Conservation (phyloP, 75 land plant genomes). For the Cryptomeria japonica region DNA sequence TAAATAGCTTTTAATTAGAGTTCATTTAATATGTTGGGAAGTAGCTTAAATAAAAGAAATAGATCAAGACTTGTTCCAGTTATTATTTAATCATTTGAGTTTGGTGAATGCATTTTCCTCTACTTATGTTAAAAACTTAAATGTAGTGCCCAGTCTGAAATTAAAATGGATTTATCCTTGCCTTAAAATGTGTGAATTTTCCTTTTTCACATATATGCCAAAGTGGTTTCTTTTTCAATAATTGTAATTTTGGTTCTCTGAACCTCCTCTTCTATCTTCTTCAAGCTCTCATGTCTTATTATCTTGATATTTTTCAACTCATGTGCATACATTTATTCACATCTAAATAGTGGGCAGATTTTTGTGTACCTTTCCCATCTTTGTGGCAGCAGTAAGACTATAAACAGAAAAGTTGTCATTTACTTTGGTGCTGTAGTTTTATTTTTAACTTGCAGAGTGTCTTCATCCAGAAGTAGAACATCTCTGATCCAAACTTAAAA, state of each 20-base stretch:
- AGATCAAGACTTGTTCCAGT: background rate
- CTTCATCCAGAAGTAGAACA: background rate
- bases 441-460: background rate
- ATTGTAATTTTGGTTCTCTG: background rate
- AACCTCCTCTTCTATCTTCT: background rate
- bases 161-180: background rate
- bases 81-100: background rate
- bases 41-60: background rate
- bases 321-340: background rate
- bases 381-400: background rate
- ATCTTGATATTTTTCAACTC: background rate
- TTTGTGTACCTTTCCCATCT: background rate
- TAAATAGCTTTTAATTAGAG: background rate
- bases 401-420: background rate
- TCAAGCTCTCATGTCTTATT: background rate
- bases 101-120: background rate
- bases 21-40: background rate
- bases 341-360: background rate
- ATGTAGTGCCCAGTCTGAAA: background rate
- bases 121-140: background rate
- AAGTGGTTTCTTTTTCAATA: background rate
- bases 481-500: background rate
- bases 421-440: background rate
- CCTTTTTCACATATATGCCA: background rate
- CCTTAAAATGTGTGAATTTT: background rate